Evolutionary conservation across 306 rosid genomes (phyloP).

Genomic region (Casuarina glauca): DNA sequence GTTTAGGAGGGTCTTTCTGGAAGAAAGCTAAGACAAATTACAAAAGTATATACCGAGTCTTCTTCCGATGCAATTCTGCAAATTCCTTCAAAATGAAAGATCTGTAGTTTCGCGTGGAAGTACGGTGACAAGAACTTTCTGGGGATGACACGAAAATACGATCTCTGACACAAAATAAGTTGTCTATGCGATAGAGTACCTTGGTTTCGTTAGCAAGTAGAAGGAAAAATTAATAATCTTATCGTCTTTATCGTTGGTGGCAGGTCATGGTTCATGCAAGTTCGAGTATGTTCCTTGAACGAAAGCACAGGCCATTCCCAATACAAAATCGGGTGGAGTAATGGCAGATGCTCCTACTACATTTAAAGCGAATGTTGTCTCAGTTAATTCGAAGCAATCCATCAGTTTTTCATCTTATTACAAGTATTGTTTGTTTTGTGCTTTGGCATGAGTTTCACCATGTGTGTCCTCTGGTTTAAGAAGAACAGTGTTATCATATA

Average conservation of each 20-base stretch:
- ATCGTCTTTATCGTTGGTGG: conserved; percentile 13
- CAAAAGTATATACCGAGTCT: no score
- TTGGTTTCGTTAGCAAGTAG: neutral
- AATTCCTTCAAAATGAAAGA: no score
- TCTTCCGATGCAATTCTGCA: no score
- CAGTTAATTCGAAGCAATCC: no score
- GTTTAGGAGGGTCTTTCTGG: neutral
- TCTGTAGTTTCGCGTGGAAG: no score
- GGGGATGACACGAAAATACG: no score
- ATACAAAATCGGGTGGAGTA: neutral
- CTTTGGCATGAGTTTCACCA: no score
- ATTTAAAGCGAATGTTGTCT: neutral
- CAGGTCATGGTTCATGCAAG: conserved; percentile 68
- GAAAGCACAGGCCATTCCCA: neutral
- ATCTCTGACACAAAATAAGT: neutral
- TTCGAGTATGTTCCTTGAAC: conserved; percentile 48
- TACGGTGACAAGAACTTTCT: no score
- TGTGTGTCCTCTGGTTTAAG: no score
- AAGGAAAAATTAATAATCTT: conserved; percentile 2
- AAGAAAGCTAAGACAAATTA: neutral
- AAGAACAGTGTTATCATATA: no score
- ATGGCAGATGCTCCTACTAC: neutral
- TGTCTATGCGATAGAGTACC: neutral
- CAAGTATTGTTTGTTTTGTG: no score
- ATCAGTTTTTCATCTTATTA: no score